These are phyloP conservation scores for Aspergillus egyptiacus DNA, from an alignment of 495 filamentous ascomycete species.

Conservation along the genomic window DNA sequence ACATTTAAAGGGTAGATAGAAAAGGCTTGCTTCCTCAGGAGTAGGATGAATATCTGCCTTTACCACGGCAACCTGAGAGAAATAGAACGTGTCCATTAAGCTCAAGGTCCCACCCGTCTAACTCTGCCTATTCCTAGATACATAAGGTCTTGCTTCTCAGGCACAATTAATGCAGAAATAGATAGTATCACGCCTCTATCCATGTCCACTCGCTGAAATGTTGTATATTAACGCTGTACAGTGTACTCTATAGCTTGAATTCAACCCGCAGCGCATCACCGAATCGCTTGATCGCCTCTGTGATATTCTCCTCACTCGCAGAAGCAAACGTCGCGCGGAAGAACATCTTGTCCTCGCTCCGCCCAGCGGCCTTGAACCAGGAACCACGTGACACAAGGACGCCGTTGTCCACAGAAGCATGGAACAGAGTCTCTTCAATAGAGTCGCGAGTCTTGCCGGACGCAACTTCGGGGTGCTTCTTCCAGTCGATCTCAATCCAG, in stretches of 20 bases:
- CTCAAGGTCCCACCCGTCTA: no score
- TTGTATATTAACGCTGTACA: neutral
- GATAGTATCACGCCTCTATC: neutral
- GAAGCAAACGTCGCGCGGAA: conserved; percentile 88
- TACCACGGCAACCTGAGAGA: no score
- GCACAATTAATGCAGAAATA: no score
- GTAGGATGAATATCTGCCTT: no score
- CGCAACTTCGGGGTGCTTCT: conserved; percentile 58
- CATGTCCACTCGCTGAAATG: neutral
- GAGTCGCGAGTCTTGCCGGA: conserved; percentile 52
- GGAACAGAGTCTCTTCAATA: conserved; percentile 84
- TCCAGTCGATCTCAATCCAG: conserved; percentile 77
- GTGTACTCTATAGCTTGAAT: conserved; percentile 43
- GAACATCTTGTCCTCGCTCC: conserved; percentile 53
- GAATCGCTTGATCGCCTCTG: conserved; percentile 71
- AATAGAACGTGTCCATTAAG: no score
- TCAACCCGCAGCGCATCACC: conserved; percentile 60
- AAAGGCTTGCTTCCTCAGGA: no score
- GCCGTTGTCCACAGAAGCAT: conserved; percentile 59
- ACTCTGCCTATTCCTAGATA: no score
- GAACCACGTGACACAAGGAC: conserved; percentile 75
- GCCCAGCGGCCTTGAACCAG: conserved; percentile 73
- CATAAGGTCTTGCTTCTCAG: no score
- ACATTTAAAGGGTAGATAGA: no score
- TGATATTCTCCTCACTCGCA: conserved; percentile 66